Evolutionary conservation across 73 alveolate genomes (phyloP).

Genomic region (Diophrys sp.): DNA sequence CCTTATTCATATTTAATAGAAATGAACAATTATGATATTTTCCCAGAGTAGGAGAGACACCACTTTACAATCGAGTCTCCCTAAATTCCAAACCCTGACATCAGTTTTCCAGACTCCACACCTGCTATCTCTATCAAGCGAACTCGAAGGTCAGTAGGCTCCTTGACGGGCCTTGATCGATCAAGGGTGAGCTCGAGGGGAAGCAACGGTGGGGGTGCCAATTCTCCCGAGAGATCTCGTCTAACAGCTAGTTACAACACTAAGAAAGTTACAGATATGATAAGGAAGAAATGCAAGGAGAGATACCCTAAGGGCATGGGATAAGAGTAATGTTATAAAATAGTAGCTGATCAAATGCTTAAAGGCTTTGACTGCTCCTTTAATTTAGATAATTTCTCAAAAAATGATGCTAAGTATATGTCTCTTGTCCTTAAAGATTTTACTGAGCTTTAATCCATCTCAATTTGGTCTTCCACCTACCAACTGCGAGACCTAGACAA

Average conservation of each 20-base stretch:
- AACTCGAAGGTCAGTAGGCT: no score
- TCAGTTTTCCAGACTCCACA: no score
- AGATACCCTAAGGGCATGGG: background rate
- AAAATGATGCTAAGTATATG: background rate
- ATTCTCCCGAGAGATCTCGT: background rate
- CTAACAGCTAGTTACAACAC: background rate
- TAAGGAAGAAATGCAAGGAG: background rate
- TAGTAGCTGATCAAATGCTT: background rate
- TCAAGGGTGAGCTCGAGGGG: no score
- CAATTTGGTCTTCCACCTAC: background rate
- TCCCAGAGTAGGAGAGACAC: no score
- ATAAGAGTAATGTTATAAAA: background rate
- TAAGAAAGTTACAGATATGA: background rate
- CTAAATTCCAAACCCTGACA: no score
- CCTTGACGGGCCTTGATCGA: no score
- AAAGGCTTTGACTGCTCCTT: background rate
- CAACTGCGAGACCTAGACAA: background rate
- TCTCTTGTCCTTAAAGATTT: background rate
- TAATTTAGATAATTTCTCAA: background rate
- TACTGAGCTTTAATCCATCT: no score
- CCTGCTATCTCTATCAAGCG: no score
- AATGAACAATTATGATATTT: no score
- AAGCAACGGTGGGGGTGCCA: no score
- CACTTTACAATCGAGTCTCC: no score
- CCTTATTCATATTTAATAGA: no score